phyloP scores from a whole-genome alignment of 164 flowering plant species.

The Magnolia officinalis region DNA sequence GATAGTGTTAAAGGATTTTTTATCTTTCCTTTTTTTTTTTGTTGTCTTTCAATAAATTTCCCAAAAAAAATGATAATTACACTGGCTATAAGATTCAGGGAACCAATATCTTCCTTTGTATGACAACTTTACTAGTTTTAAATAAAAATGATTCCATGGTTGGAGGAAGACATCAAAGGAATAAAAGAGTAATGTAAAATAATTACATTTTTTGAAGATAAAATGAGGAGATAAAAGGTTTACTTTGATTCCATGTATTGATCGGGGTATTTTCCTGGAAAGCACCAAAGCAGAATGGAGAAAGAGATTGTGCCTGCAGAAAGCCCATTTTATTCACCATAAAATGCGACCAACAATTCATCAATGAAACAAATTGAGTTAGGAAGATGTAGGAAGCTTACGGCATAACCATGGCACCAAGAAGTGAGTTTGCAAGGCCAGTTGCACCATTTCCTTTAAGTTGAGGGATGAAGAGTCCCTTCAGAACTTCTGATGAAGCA shows the following conservation, averaged over 20 bases:
- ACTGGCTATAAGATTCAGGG: neutral
- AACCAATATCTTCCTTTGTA: neutral
- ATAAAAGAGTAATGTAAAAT: neutral
- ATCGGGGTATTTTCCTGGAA: constrained; percentile 65
- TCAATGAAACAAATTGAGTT: neutral
- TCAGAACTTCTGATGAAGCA: constrained; percentile 52
- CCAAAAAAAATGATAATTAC: too few relatives aligned
- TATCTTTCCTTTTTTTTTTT: too few relatives aligned
- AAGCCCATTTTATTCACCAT: neutral
- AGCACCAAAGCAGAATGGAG: constrained; percentile 92
- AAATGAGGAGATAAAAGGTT: constrained; percentile 8
- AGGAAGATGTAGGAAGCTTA: constrained; percentile 28
- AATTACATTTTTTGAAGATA: neutral
- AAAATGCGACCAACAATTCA: neutral
- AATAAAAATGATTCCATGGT: neutral
- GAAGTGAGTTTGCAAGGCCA: constrained; percentile 80
- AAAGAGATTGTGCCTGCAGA: constrained; percentile 81
- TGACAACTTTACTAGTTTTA: neutral
- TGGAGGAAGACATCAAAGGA: neutral
- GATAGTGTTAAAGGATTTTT: too few relatives aligned
- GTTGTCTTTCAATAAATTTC: too few relatives aligned
- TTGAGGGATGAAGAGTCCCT: constrained; percentile 87
- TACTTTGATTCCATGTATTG: constrained; percentile 76
- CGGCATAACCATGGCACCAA: constrained; percentile 99
- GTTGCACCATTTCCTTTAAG: constrained; percentile 83